Evolutionary conservation across 1,284 basidiomycete species (phyloP).

Genomic region (Moesziomyces parantarcticus): DNA sequence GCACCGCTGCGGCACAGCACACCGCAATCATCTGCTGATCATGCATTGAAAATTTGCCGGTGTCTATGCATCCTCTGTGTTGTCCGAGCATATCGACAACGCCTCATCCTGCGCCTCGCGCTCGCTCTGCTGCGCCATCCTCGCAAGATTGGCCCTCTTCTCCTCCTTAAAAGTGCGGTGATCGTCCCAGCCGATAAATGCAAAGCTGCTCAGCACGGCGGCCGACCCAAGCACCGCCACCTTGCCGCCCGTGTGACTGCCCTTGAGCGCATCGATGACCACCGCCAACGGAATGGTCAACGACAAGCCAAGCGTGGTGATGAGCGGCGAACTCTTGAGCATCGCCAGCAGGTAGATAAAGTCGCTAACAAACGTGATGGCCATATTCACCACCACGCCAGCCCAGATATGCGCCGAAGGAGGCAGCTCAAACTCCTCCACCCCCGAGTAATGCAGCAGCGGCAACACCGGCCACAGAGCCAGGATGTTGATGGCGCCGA

Average conservation of each 20-base stretch:
- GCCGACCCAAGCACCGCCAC: constrained; percentile 51
- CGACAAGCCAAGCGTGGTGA: constrained; percentile 91
- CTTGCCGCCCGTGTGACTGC: constrained; percentile 62
- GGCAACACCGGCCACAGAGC: constrained; percentile 84
- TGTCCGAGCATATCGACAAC: background rate
- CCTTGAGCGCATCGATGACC: constrained; percentile 79
- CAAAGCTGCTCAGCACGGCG: constrained; percentile 57
- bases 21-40: no score
- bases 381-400: constrained; percentile 84
- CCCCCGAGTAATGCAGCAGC: constrained; percentile 79
- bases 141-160: constrained; percentile 8
- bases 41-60: no score
- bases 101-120: background rate
- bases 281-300: constrained; percentile 94
- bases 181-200: constrained; percentile 46
- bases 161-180: constrained; percentile 21
- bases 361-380: constrained; percentile 68
- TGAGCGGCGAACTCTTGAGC: constrained; percentile 89
- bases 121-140: background rate
- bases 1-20: no score
- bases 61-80: no score
- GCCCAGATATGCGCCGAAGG: constrained; percentile 73
- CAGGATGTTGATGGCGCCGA: constrained; percentile 88
- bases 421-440: constrained; percentile 83
- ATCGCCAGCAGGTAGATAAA: constrained; percentile 74